Conservation (phyloP, 257 asterid genomes). For the Rhazya stricta region DNA sequence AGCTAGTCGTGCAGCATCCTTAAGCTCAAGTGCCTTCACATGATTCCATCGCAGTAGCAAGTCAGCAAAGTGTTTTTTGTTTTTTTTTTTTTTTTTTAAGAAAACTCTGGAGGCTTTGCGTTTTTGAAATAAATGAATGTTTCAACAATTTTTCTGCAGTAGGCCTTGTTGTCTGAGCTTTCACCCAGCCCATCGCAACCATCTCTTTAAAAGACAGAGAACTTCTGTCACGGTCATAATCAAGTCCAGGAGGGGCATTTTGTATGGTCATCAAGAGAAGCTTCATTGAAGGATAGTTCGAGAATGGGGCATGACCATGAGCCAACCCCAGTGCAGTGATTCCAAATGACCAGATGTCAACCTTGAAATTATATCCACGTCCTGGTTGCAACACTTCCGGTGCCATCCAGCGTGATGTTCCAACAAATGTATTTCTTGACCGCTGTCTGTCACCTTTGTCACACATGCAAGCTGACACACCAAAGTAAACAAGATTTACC, state of each 20-base stretch:
- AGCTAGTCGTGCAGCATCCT: slow-evolving; percentile 98
- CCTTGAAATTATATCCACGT: slow-evolving; percentile 98
- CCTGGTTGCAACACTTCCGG: slow-evolving; percentile 99
- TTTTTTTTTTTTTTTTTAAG: too few relatives aligned
- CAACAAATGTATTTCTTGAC: slow-evolving; percentile 95
- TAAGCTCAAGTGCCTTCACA: slow-evolving; percentile 87
- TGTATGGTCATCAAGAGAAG: slow-evolving; percentile 97
- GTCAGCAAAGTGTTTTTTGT: slow-evolving; percentile 75
- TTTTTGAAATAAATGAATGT: slow-evolving; percentile 87
- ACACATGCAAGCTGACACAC: slow-evolving; percentile 95
- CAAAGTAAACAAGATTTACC: slow-evolving; percentile 96
- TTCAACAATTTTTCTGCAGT: slow-evolving; percentile 90
- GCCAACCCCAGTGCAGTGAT: slow-evolving; percentile 98
- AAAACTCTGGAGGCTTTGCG: slow-evolving; percentile 89
- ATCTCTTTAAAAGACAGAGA: slow-evolving; percentile 93
- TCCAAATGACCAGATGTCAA: slow-evolving; percentile 99
- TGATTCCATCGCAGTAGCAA: slow-evolving; percentile 92
- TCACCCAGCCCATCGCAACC: slow-evolving; percentile 99
- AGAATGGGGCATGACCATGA: slow-evolving; percentile 99
- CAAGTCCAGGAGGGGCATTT: slow-evolving; percentile 99
- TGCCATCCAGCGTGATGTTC: slow-evolving; percentile 99
- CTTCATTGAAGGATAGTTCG: slow-evolving; percentile 99
- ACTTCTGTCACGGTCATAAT: slow-evolving; percentile 92
- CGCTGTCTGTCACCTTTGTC: slow-evolving; percentile 97
- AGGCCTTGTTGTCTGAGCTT: slow-evolving; percentile 97